phyloP scores from a whole-genome alignment of 129 eudicot genomes.

The Saposhnikovia divaricata region DNA sequence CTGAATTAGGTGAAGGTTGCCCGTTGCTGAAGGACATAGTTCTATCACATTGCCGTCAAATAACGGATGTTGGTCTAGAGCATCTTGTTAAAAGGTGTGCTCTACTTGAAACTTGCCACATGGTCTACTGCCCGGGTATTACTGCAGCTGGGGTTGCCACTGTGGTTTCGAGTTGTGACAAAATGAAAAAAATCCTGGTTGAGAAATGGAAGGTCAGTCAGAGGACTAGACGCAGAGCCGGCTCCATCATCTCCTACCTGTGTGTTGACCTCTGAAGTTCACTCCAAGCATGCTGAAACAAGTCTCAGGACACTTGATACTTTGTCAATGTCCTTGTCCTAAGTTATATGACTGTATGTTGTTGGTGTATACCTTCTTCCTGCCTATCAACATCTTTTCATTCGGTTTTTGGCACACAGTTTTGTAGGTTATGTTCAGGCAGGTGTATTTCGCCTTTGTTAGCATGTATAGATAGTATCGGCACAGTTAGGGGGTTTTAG shows the following conservation, averaged over 20 bases:
- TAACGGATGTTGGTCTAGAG: constrained; percentile 66
- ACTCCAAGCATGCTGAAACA: neutral
- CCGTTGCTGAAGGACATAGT: constrained; percentile 66
- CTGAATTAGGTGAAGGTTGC: constrained; percentile 78
- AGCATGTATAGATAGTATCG: neutral
- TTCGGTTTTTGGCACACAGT: neutral
- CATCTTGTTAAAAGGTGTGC: constrained; percentile 50
- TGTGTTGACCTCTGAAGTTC: constrained; percentile 60
- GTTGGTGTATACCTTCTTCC: neutral
- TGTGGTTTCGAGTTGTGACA: constrained; percentile 53
- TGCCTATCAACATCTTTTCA: neutral
- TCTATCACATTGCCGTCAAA: constrained; percentile 76
- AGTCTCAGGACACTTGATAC: neutral
- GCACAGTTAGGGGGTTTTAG: neutral
- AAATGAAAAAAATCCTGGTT: constrained; percentile 69
- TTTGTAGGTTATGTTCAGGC: neutral
- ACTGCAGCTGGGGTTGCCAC: constrained; percentile 83
- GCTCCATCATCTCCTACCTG: constrained; percentile 71
- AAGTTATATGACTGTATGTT: neutral
- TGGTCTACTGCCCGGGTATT: constrained; percentile 82
- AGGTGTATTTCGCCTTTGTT: neutral
- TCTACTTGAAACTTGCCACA: constrained; percentile 67
- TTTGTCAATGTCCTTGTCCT: neutral
- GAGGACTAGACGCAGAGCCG: constrained; percentile 80
- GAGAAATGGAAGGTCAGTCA: constrained; percentile 79